Conservation (phyloP, 768 basidiomycete species). For the Clavulina sp. region DNA sequence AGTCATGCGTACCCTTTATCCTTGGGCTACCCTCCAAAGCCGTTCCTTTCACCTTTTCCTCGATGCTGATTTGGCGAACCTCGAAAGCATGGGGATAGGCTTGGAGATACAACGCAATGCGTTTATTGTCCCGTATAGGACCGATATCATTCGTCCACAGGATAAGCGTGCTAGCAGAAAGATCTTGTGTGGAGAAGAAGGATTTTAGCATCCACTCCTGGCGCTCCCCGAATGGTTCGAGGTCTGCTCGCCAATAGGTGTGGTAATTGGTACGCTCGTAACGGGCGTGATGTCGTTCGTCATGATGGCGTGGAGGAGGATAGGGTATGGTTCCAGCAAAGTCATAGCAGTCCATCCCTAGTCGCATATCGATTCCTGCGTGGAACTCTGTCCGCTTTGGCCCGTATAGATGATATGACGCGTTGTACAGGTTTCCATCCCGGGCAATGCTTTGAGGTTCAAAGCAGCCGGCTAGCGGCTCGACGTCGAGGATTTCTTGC, state of each 20-base stretch:
- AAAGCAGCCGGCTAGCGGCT: constrained; percentile 61
- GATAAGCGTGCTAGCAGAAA: constrained; percentile 42
- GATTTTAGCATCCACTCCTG: constrained; percentile 88
- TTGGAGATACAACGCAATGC: constrained; percentile 40
- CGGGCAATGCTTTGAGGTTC: constrained; percentile 38
- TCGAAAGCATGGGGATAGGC: constrained; percentile 57
- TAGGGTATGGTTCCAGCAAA: constrained; percentile 68
- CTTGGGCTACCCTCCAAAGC: constrained; percentile 48
- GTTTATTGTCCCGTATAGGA: constrained; percentile 36
- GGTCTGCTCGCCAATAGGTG: constrained; percentile 87
- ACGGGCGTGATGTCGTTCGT: constrained; percentile 6
- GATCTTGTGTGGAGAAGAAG: constrained; percentile 82
- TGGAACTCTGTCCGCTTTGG: constrained; percentile 54
- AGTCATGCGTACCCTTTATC: constrained; percentile 45
- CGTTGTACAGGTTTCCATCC: constrained; percentile 47
- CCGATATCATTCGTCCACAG: constrained; percentile 74
- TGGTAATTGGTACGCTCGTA: constrained; percentile 52
- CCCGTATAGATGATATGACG: too few species aligned
- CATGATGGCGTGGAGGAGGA: constrained; percentile 11
- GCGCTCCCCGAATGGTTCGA: constrained; percentile 58
- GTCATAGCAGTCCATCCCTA: constrained; percentile 83
- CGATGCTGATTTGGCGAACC: constrained; percentile 51
- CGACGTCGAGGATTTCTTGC: constrained; percentile 46
- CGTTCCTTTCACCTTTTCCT: constrained; percentile 52
- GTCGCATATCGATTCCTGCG: constrained; percentile 57